phyloP scores from a whole-genome alignment of 2,329 filamentous ascomycete genomes.

The Nothomitra cinnamomea region DNA sequence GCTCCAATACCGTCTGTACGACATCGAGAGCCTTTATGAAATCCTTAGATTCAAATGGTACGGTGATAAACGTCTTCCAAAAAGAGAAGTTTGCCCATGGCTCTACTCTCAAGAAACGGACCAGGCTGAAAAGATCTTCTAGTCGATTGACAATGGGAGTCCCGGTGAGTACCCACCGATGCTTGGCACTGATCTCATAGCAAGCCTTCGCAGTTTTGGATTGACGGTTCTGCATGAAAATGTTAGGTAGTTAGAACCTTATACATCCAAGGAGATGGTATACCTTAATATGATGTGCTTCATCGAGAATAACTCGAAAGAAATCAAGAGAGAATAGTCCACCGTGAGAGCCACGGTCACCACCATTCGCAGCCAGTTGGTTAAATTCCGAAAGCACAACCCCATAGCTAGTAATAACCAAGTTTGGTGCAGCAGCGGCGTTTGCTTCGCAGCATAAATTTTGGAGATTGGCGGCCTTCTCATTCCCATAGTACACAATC shows the following conservation, averaged over 20 bases:
- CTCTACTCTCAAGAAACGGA: constrained; percentile 83
- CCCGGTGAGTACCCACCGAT: constrained; percentile 86
- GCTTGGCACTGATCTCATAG: constrained; percentile 69
- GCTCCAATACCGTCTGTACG: constrained; percentile 90
- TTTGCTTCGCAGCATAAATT: constrained; percentile 63
- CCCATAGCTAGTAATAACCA: constrained; percentile 92
- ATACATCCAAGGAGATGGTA: constrained; percentile 27
- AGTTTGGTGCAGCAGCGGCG: constrained; percentile 58
- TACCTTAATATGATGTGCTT: constrained; percentile 78
- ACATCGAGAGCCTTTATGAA: constrained; percentile 89
- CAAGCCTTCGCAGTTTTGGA: constrained; percentile 93
- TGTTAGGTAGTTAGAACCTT: constrained; percentile 2
- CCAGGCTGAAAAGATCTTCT: constrained; percentile 85
- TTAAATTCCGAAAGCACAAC: constrained; percentile 79
- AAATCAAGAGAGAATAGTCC: constrained; percentile 88
- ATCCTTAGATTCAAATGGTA: constrained; percentile 90
- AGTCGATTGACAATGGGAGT: constrained; percentile 94
- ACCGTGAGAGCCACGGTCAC: constrained; percentile 45
- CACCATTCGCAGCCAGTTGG: constrained; percentile 48
- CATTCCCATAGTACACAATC: constrained; percentile 80
- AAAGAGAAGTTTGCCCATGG: constrained; percentile 99
- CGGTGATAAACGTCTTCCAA: constrained; percentile 97
- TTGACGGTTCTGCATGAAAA: constrained; percentile 35
- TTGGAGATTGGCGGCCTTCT: constrained; percentile 66
- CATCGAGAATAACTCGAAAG: constrained; percentile 87